phyloP scores from a whole-genome alignment of 1,284 basidiomycete species.

The Marasmius oreades region DNA sequence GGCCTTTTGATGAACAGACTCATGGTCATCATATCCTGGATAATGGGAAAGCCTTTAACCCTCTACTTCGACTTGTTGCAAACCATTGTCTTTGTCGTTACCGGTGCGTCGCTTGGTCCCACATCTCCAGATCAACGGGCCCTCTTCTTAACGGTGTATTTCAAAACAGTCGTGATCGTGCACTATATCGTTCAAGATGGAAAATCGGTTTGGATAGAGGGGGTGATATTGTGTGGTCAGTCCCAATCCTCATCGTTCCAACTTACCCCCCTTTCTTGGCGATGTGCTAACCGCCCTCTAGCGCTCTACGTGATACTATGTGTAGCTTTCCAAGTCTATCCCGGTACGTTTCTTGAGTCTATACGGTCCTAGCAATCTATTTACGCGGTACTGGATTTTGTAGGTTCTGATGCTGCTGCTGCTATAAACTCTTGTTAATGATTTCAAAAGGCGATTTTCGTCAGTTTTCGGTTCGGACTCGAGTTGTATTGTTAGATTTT shows the following conservation, averaged over 20 bases:
- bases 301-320: conserved; percentile 5
- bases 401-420: too few relatives aligned
- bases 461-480: too few relatives aligned
- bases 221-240: conserved; percentile 1
- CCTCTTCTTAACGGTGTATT: background rate
- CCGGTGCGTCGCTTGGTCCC: background rate
- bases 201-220: conserved; percentile 9
- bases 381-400: too few relatives aligned
- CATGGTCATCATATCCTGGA: conserved; percentile 5
- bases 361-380: too few relatives aligned
- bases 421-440: too few relatives aligned
- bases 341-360: conserved; percentile 4
- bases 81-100: background rate
- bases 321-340: conserved; percentile 6
- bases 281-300: background rate
- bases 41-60: conserved; percentile 3
- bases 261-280: background rate
- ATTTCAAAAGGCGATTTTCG: too few relatives aligned
- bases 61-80: conserved; percentile 6
- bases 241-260: background rate
- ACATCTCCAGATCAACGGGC: background rate
- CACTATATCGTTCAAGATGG: conserved; percentile 8
- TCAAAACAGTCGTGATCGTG: conserved; percentile 1
- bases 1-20: background rate
- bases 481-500: too few relatives aligned